Conservation (phyloP, 257 asterid genomes). For the Fraxinus cuspidata region DNA sequence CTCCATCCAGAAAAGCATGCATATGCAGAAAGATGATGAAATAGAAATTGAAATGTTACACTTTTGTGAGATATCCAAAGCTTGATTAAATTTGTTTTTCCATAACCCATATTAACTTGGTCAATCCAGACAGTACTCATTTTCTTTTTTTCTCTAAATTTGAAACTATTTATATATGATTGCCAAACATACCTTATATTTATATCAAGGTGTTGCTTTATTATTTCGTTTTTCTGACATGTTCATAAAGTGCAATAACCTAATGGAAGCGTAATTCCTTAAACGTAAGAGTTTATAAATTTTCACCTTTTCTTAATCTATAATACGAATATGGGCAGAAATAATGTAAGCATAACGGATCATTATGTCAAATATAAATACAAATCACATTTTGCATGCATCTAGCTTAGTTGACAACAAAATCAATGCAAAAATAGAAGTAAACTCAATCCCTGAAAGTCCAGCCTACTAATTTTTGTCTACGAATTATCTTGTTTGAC, state of each 20-base stretch:
- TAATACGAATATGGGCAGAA: background rate
- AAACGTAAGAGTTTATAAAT: too few relatives aligned
- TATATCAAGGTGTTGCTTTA: background rate
- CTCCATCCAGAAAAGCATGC: slow-evolving; percentile 6
- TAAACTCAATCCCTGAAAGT: background rate
- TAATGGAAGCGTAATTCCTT: background rate
- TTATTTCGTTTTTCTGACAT: background rate
- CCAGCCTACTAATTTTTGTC: background rate
- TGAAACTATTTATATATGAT: background rate
- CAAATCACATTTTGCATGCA: background rate
- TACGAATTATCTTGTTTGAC: slow-evolving; percentile 3
- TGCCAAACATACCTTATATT: background rate
- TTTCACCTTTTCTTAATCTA: background rate
- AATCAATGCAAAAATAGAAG: slow-evolving; percentile 1
- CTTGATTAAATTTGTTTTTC: background rate
- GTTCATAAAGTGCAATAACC: background rate
- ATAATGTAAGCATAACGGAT: background rate
- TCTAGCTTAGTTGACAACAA: slow-evolving; percentile 6
- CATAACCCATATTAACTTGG: background rate
- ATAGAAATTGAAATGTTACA: background rate
- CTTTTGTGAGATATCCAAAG: background rate
- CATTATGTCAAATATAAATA: background rate
- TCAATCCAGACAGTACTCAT: background rate
- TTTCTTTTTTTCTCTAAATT: background rate
- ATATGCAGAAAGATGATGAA: background rate